Conservation (phyloP, 768 basidiomycete genomes). For the Leccinum barrowsii region DNA sequence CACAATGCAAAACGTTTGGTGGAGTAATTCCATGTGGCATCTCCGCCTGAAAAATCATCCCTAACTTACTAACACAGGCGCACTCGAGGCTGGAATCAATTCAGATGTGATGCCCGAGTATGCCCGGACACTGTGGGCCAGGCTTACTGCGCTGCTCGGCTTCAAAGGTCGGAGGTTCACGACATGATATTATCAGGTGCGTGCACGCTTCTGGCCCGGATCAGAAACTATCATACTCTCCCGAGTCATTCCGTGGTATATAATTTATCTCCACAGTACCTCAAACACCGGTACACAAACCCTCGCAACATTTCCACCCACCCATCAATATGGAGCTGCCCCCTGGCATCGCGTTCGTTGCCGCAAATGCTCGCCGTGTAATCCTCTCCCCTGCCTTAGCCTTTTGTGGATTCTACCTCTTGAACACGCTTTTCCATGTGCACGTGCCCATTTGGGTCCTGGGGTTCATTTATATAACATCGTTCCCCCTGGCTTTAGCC, state of each 20-base stretch:
- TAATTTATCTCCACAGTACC: neutral
- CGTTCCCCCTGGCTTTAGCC: conserved; percentile 23
- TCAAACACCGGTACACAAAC: neutral
- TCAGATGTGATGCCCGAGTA: neutral
- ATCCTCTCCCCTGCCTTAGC: conserved; percentile 15
- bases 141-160: neutral
- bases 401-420: conserved; percentile 14
- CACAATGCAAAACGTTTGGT: no score
- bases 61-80: neutral
- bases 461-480: conserved; percentile 14
- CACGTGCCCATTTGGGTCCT: conserved; percentile 16
- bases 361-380: conserved; percentile 24
- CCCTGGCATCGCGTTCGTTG: conserved; percentile 31
- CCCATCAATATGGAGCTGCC: conserved; percentile 28
- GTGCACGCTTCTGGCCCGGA: neutral
- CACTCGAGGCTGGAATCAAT: neutral
- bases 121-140: neutral
- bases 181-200: no score
- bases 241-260: conserved; percentile 2
- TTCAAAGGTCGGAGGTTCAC: neutral
- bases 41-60: no score
- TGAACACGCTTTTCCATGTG: conserved; percentile 2
- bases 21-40: no score
- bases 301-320: neutral
- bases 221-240: neutral